Conservation (phyloP, 306 rosid species). For the Quercus robur region DNA sequence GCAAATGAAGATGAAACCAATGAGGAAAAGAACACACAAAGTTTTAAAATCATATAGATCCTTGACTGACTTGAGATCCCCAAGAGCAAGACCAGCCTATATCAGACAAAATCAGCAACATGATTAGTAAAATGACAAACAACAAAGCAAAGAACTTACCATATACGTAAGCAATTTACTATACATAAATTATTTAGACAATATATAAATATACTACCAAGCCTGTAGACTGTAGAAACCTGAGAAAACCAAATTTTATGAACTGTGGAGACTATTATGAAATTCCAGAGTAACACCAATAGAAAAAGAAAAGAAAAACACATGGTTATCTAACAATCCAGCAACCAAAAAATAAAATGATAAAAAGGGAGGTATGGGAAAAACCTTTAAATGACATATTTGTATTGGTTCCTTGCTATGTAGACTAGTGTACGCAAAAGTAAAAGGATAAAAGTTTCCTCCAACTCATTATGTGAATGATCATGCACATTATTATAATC, state of each 20-base stretch:
- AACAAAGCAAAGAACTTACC: not conserved
- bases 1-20: slow-evolving; percentile 67
- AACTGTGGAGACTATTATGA: not conserved
- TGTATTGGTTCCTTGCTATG: not conserved
- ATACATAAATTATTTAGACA: not conserved
- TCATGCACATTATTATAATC: too few species aligned
- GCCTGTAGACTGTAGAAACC: not conserved
- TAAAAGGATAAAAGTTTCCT: not conserved
- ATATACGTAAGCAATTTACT: not conserved
- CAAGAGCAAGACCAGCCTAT: slow-evolving; percentile 99
- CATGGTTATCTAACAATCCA: too few species aligned
- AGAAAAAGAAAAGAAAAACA: not conserved
- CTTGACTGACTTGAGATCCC: slow-evolving; percentile 93
- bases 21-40: slow-evolving; percentile 78
- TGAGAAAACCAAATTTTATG: not conserved
- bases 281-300: not conserved
- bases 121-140: slow-evolving; percentile 1
- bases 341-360: not conserved
- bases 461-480: too few species aligned
- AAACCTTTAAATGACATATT: not conserved
- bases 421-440: not conserved
- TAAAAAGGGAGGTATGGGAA: not conserved
- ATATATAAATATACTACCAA: not conserved
- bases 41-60: slow-evolving; percentile 91
- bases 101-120: slow-evolving; percentile 10